phyloP scores from a whole-genome alignment of 257 asterid species.

The Forsythia suspensa region DNA sequence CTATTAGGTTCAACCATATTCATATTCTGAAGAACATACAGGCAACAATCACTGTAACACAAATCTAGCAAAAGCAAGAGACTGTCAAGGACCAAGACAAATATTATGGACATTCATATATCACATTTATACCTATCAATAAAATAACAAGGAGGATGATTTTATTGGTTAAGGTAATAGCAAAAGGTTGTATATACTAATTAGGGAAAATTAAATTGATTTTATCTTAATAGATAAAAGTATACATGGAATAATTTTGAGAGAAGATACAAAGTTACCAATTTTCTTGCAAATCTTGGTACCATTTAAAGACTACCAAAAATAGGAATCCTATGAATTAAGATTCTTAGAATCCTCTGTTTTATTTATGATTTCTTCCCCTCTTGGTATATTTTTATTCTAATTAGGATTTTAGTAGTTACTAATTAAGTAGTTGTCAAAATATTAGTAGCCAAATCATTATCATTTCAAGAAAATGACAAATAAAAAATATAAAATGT shows the following conservation, averaged over 20 bases:
- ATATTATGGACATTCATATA: not conserved
- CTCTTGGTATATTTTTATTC: not conserved
- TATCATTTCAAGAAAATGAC: not conserved
- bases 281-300: conserved; percentile 17
- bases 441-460: not conserved
- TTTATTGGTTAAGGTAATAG: not conserved
- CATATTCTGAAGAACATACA: conserved; percentile 36
- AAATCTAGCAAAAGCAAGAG: not conserved
- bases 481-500: not conserved
- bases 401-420: not conserved
- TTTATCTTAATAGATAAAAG: not conserved
- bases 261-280: conserved; percentile 20
- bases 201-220: not conserved
- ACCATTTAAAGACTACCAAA: conserved; percentile 20
- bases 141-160: conserved; percentile 1
- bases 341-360: not conserved
- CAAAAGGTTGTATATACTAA: not conserved
- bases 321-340: conserved; percentile 22
- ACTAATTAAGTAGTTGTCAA: not conserved
- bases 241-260: conserved; percentile 3
- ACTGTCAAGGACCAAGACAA: not conserved
- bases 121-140: conserved; percentile 3
- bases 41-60: conserved; percentile 12
- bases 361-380: not conserved
- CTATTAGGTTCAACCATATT: conserved; percentile 45